Base-by-base conservation (phyloP, 2,329 filamentous ascomycete species). In the Colletotrichum echinochloae region DNA sequence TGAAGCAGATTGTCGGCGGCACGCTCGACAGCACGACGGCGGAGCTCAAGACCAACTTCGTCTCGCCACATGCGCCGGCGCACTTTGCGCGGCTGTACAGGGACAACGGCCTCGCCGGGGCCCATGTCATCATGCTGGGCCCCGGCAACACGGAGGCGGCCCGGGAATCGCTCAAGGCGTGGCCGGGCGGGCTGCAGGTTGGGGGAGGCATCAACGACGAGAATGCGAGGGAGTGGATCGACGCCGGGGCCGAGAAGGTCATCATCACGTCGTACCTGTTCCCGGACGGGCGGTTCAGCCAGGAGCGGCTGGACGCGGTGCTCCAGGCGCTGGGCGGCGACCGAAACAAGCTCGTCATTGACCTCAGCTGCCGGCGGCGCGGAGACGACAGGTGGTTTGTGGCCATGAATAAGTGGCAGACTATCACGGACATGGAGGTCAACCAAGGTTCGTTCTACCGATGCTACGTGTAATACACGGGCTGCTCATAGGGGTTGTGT, bases 371-470 rank as follows among this genome's bases (percentile, higher is more conserved):
- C 79, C 90, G 96, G 61, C 87, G 91, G 69, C 91, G 90, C 71
- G 92, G 87, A 46, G 83, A 86, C 4, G 85, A 91, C 66, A 91
- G 85, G 48, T 99, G 96, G 96, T 94, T 93, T 77, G 96, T 99
- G n/a, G 95, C 96, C 65, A 99, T 97, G 92, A 94, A 99, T 81
- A 97, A 97, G 81, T 99, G 96, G 96, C 96, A 98, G 85, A 97
- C 94, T 1, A 91, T 98, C 66, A 98, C 96, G 1, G 94, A 98
- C 77, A 97, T 97, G 90, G 94, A 98, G 79, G 90, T 99, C 74
- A 95, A 91, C 73, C 86, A 93, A 86, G 93, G 95, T 64, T 49
- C 39, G 61, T 61, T 56, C n/a, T 46, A 33, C 56, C 35, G 35
- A 55, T 11, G 39, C 18, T n/a, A 30, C 48, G 68, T 46, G 57